These are phyloP conservation scores for Hordeum pubiflorum DNA, from an alignment of 202 grass and related monocot species.

Conservation along the genomic window DNA sequence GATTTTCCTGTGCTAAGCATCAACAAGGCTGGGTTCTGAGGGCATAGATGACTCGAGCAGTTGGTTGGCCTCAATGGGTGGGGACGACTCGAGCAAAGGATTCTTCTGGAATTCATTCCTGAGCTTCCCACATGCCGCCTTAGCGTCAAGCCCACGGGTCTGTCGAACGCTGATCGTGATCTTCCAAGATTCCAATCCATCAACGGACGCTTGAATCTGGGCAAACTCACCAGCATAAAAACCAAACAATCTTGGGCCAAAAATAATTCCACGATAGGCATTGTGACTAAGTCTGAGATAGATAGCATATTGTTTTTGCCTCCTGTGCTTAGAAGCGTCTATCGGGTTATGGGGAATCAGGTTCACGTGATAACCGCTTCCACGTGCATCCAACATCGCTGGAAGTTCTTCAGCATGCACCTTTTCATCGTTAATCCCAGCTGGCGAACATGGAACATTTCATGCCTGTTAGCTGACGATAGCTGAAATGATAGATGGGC, in stretches of 20 bases:
- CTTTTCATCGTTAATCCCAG: conserved; percentile 60
- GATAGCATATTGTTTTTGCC: no score
- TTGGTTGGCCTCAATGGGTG: conserved; percentile 15
- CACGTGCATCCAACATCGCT: conserved; percentile 44
- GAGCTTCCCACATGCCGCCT: conserved; percentile 46
- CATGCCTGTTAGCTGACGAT: conserved; percentile 6
- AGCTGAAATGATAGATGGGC: neutral
- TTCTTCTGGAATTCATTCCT: conserved; percentile 84
- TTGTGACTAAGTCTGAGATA: neutral
- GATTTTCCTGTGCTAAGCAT: conserved; percentile 13
- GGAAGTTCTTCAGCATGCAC: conserved; percentile 63
- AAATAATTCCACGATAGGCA: conserved; percentile 2
- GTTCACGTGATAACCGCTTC: conserved; percentile 84
- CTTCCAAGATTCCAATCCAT: conserved; percentile 52
- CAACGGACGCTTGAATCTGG: conserved; percentile 58
- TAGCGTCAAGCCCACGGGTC: conserved; percentile 60
- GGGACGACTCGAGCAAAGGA: conserved; percentile 30
- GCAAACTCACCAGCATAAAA: neutral
- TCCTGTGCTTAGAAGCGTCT: no score
- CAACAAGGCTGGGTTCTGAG: conserved; percentile 22
- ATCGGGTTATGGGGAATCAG: conserved; percentile 23
- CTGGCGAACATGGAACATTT: conserved; percentile 25
- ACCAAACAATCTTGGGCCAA: neutral
- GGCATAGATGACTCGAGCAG: conserved; percentile 21
- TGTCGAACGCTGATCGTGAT: conserved; percentile 72